These are phyloP conservation scores for Taiwanofungus camphoratus DNA, from an alignment of 1,284 basidiomycete genomes.

Conservation along the genomic window DNA sequence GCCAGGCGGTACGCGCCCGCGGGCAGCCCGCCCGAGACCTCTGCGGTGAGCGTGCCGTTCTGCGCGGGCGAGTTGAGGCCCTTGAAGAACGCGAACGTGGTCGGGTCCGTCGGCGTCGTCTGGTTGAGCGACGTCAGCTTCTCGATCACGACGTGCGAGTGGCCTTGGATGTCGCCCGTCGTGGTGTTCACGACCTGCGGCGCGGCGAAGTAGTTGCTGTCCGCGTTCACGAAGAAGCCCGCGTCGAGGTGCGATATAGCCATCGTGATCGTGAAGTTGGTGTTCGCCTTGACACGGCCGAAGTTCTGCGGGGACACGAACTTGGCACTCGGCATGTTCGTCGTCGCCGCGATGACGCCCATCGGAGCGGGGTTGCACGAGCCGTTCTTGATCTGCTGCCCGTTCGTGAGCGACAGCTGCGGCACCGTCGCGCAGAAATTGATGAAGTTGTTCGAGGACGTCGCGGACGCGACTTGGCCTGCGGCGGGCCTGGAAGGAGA, in stretches of 20 bases:
- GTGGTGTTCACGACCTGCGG: constrained; percentile 52
- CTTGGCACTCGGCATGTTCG: constrained; percentile 55
- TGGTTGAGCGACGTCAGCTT: constrained; percentile 39
- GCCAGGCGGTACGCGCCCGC: constrained; percentile 57
- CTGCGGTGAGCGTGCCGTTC: constrained; percentile 45
- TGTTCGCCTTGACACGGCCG: constrained; percentile 43
- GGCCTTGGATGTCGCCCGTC: constrained; percentile 50
- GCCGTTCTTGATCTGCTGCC: constrained; percentile 41
- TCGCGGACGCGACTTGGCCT: constrained; percentile 39
- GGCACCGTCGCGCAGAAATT: constrained; percentile 36
- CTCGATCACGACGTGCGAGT: constrained; percentile 64
- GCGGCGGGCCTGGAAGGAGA: constrained; percentile 25
- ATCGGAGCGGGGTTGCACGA: constrained; percentile 65
- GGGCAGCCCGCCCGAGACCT: constrained; percentile 51
- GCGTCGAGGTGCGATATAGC: constrained; percentile 50
- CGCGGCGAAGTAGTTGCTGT: constrained; percentile 58
- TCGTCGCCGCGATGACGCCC: constrained; percentile 48
- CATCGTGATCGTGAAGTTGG: constrained; percentile 53
- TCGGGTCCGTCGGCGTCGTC: constrained; percentile 50
- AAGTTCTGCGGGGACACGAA: constrained; percentile 53
- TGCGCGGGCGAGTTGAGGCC: constrained; percentile 45
- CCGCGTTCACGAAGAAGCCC: constrained; percentile 58
- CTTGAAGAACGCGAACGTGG: constrained; percentile 65
- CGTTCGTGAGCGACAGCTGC: constrained; percentile 37
- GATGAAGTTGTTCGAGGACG: constrained; percentile 53